Base-by-base conservation (phyloP, 495 filamentous ascomycete species). In the Terfezia boudieri region DNA sequence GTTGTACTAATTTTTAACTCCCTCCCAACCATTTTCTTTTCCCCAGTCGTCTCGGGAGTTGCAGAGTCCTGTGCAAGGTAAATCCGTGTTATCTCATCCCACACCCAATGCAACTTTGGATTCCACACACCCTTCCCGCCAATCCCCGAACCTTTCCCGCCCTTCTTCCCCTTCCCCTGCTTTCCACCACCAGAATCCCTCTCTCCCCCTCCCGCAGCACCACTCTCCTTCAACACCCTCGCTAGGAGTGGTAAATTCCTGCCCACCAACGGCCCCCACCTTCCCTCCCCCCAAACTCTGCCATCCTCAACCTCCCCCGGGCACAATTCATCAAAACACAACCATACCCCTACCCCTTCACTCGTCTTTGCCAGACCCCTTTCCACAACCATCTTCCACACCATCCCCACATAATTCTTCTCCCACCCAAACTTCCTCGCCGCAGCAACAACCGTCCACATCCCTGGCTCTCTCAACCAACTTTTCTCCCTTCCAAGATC, bases 391-490 rank as follows among this genome's bases (percentile, higher is more conserved):
- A 77, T 14, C 41, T 6, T 46, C 41, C 41, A 46, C 41, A 46
- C 41, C 4, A 46, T 46, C 17, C 14, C 41, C 4, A 46, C 1
- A 46, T 20, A 14, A 14, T 9, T 20, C 17, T 20, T 9, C 41
- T 4, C 8, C 41, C 41, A 46, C 14, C 41, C 41, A 46, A 46
- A 46, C 41, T 46, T 20, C 41, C 41, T 46, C 14, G 41, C 8
- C 4, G 41, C 41, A 14, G 41, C 41, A 46, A 46, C 4, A 14
- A 46, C 69, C 36, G 90, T 73, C 74, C 77, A 85, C 11, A 83
- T 84, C 60, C 84, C 90, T 63, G 89, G 82, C 64, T 90, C 81
- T 55, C 83, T 76, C 54, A 98, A 74, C 92, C 90, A 95, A 9
- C 81, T 75, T 67, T 93, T 90, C 60, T 73, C 73, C 49, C 75